Conservation (phyloP, 495 filamentous ascomycete species). For the Penicillium macrosclerotiorum region DNA sequence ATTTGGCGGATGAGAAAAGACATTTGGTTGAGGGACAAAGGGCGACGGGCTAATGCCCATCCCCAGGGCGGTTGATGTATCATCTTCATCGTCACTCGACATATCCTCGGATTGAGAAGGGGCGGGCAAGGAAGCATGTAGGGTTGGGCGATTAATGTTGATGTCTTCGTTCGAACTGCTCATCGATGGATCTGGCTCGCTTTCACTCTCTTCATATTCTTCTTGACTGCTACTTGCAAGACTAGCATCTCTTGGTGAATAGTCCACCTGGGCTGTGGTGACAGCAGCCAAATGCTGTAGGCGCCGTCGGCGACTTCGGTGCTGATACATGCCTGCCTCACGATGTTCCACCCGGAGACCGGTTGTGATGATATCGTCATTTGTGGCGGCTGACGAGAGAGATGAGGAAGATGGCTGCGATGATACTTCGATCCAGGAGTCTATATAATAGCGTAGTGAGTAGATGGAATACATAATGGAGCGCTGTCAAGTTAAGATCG, state of each 20-base stretch:
- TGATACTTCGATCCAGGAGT: constrained; percentile 95
- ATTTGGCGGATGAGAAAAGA: constrained; percentile 80
- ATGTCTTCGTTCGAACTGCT: constrained; percentile 83
- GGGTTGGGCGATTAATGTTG: constrained; percentile 41
- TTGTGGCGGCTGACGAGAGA: constrained; percentile 71
- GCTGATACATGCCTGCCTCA: constrained; percentile 28
- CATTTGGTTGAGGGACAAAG: constrained; percentile 86
- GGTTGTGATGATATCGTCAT: constrained; percentile 84
- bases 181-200: constrained; percentile 78
- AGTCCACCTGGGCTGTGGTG: constrained; percentile 47
- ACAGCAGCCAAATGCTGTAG: constrained; percentile 47
- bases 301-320: constrained; percentile 54
- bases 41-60: constrained; percentile 54
- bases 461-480: constrained; percentile 54
- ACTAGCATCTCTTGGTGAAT: constrained; percentile 40
- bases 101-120: constrained; percentile 43
- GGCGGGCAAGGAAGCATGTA: constrained; percentile 20
- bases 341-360: constrained; percentile 71
- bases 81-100: constrained; percentile 66
- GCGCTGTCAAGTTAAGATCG: constrained; percentile 21
- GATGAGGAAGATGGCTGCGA: constrained; percentile 91
- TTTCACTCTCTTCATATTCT: constrained; percentile 85
- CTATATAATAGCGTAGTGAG: constrained; percentile 60
- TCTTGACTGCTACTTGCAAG: constrained; percentile 72
- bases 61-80: constrained; percentile 78